A percentile compares a stretch with the other conserved stretches of the same genome.
Evolutionary conservation across 345 rosid genomes (phyloP).

Genomic region (Gossypium anomalum): DNA sequence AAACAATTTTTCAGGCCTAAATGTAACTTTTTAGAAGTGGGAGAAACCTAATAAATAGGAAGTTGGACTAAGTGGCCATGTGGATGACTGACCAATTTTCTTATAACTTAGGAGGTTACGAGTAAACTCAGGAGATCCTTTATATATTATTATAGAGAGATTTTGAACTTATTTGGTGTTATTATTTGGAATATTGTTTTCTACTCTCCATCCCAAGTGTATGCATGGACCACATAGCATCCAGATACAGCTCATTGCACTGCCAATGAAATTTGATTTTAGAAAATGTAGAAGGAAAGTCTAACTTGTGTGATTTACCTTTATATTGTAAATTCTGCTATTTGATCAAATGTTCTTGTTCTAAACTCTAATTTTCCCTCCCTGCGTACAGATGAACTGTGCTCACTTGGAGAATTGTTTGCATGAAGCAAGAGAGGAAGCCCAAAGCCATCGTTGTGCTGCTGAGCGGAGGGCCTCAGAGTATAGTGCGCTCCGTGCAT

Average conservation of each 20-base stretch:
- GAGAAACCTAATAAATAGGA: not conserved
- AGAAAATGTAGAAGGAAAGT: not conserved
- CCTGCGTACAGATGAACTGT: conserved; percentile 74
- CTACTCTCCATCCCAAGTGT: not conserved
- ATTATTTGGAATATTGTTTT: not conserved
- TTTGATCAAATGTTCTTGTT: not conserved
- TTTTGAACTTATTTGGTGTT: not conserved
- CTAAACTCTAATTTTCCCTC: not conserved
- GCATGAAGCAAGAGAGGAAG: conserved; percentile 99
- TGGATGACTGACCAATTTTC: not conserved
- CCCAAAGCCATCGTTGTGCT: conserved; percentile 91
- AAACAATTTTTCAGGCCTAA: not conserved
- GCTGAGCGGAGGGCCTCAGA: conserved; percentile 89
- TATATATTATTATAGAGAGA: not conserved
- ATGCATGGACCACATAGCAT: not conserved
- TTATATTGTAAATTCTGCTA: not conserved
- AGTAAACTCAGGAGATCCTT: not conserved
- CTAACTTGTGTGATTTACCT: not conserved
- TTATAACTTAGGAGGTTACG: not conserved
- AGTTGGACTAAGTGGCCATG: not conserved
- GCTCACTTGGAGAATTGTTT: conserved; percentile 95
- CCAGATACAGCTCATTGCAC: not conserved
- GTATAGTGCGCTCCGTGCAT: conserved; percentile 72
- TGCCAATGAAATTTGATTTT: conserved; percentile 4
- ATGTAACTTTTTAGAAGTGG: not conserved